Conservation (phyloP, 2,329 filamentous ascomycete species). For the Akanthomyces muscarius region DNA sequence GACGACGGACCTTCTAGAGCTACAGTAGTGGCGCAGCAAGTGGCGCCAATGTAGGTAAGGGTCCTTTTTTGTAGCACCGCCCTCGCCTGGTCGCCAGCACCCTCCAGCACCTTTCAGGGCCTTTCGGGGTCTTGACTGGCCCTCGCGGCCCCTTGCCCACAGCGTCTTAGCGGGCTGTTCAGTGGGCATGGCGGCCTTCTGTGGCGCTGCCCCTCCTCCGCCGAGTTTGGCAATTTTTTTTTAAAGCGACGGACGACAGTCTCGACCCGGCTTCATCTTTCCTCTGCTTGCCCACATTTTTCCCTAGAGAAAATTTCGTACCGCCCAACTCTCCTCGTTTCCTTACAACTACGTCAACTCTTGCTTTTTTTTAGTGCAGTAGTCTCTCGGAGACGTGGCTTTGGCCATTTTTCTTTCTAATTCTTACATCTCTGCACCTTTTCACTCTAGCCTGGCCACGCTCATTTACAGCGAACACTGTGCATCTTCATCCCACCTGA, state of each 20-base stretch:
- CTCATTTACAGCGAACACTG: conserved; percentile 9
- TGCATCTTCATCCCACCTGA: conserved; percentile 5
- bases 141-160: neutral
- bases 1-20: neutral
- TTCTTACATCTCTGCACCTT: neutral
- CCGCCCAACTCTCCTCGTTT: neutral
- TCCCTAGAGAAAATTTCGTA: conserved; percentile 7
- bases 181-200: neutral
- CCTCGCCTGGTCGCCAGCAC: neutral
- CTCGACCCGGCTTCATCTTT: neutral
- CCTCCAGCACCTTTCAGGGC: neutral
- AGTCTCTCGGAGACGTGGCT: neutral
- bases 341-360: neutral
- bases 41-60: neutral
- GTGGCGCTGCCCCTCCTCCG: neutral
- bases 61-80: neutral
- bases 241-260: neutral
- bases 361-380: neutral
- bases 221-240: conserved; percentile 14
- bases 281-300: conserved; percentile 2
- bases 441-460: neutral
- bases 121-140: neutral
- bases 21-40: neutral
- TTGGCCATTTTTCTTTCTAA: neutral
- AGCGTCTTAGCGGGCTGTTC: neutral